Evolutionary conservation across 805 yeast genomes (phyloP), one percentile per base, ranked within the genome.

Genomic region (Kuraishia capsulata): DNA sequence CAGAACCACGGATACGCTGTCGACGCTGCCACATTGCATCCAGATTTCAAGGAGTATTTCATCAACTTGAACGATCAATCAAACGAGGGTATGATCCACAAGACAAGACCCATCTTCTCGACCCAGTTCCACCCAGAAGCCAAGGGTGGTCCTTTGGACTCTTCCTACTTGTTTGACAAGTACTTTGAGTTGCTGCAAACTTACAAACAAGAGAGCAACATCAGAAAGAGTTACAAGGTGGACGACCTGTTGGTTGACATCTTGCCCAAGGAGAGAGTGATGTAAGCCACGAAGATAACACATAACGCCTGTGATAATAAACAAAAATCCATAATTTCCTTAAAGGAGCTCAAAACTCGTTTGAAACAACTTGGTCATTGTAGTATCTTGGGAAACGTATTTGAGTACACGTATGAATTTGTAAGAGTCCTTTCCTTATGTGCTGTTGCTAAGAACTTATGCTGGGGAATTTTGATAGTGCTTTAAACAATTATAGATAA

Each of bases 81-180:
- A 39, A 92, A 92, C 62, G 99, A 92, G 66, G 99, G 99, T 52
- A 88, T 92, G 95, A 81, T 78, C 52, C 98, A 92, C 62, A 72
- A 67, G 41, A 56, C 76, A 30, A 81, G 76, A 59, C 99, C 99
- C 38, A 84, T 90, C 40, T 92, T 90, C 66, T 86, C 96, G 29
- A 87, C 96, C 2, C 98, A 92, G 64, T 92, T 92, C 74, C 99
- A 92, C 61, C 99, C 99, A 36, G 99, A 92, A 64, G 97, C 98
- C 41, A 90, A 88, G 67, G 97, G 98, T 52, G 99, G 99, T 50
- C 99, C 99, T 42, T 72, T 83, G 53, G 99, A 92, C 62, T 84
- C 96, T 11, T 74, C 87, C 2, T 86, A 78, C 64, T 69, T 92
- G 61, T 92, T 92, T 51, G 97, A 92, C 69, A 86, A 79, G 61